Percentiles rank a stretch among this genome's conserved stretches.
Evolutionary conservation across 208 protist species (phyloP).

Genomic region (Leishmania amazonensis): DNA sequence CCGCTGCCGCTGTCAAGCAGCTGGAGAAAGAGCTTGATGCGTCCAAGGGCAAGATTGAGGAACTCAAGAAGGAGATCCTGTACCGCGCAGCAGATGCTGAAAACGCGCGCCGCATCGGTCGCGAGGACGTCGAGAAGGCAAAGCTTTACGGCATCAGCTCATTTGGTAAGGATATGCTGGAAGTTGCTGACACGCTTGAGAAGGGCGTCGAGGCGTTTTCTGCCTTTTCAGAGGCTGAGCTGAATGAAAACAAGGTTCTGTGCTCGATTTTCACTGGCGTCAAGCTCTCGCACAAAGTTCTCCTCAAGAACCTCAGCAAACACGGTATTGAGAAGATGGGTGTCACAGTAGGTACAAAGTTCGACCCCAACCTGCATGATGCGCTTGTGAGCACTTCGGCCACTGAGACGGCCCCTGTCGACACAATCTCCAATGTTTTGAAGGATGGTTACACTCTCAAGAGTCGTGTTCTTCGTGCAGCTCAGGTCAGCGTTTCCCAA

Average conservation of each 20-base stretch:
- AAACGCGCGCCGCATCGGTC: slow-evolving; percentile 88
- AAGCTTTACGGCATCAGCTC: slow-evolving; percentile 86
- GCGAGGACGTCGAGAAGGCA: slow-evolving; percentile 91
- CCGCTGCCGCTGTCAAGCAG: slow-evolving; percentile 34
- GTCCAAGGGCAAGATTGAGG: slow-evolving; percentile 53
- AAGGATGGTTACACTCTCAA: slow-evolving; percentile 92
- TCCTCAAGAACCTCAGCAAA: slow-evolving; percentile 83
- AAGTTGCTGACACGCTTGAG: slow-evolving; percentile 93
- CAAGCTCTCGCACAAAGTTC: slow-evolving; percentile 84
- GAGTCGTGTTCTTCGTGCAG: slow-evolving; percentile 83
- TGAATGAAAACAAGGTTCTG: slow-evolving; percentile 67
- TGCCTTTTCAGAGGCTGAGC: slow-evolving; percentile 44
- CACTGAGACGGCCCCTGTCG: slow-evolving; percentile 46
- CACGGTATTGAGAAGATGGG: slow-evolving; percentile 91
- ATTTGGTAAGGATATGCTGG: slow-evolving; percentile 93
- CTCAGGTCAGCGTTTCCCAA: slow-evolving; percentile 88
- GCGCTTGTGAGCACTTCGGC: slow-evolving; percentile 82
- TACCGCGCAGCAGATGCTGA: slow-evolving; percentile 90
- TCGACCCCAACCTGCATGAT: slow-evolving; percentile 93
- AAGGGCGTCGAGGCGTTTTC: slow-evolving; percentile 81
- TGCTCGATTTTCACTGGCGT: slow-evolving; percentile 79
- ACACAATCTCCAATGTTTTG: slow-evolving; percentile 80
- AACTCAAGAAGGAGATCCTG: slow-evolving; percentile 84
- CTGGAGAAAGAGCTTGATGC: slow-evolving; percentile 76
- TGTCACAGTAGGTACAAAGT: slow-evolving; percentile 62